A percentile compares a stretch with the other conserved stretches of the same genome.
Conservation (phyloP, 192 early-diverging fungal species). For the Haplosporangium gracile region DNA sequence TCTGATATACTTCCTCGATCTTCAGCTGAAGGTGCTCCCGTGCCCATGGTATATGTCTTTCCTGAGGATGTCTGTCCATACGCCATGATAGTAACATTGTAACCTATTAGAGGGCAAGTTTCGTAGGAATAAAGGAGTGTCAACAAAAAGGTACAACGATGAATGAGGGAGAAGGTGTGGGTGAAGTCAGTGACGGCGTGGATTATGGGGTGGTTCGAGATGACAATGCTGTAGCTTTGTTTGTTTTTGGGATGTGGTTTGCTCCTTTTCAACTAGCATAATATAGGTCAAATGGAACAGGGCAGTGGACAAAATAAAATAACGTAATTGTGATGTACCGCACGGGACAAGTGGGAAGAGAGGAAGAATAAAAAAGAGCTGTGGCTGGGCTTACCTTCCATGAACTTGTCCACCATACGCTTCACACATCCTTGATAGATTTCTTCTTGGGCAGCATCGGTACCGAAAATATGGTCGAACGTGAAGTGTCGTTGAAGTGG, state of each 20-base stretch:
- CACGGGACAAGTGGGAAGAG: not conserved
- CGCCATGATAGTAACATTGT: slow-evolving; percentile 95
- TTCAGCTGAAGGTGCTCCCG: slow-evolving; percentile 64
- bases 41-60: slow-evolving; percentile 98
- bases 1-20: slow-evolving; percentile 38
- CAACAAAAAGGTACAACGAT: slow-evolving; percentile 3
- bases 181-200: not conserved
- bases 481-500: slow-evolving; percentile 59
- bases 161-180: not conserved
- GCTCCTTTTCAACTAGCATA: not conserved
- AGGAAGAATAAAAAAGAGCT: slow-evolving; percentile 4
- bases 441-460: slow-evolving; percentile 66
- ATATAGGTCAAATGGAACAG: not conserved
- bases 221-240: not conserved
- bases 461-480: slow-evolving; percentile 80
- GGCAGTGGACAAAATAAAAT: not conserved
- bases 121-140: not conserved
- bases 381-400: slow-evolving; percentile 56
- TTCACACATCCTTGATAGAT: slow-evolving; percentile 68
- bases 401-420: slow-evolving; percentile 61
- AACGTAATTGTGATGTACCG: not conserved
- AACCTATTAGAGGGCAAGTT: slow-evolving; percentile 64
- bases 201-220: not conserved
- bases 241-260: slow-evolving; percentile 12
- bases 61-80: slow-evolving; percentile 95